phyloP scores from a whole-genome alignment of 805 yeast genomes.

The Wickerhamiella azymoides region DNA sequence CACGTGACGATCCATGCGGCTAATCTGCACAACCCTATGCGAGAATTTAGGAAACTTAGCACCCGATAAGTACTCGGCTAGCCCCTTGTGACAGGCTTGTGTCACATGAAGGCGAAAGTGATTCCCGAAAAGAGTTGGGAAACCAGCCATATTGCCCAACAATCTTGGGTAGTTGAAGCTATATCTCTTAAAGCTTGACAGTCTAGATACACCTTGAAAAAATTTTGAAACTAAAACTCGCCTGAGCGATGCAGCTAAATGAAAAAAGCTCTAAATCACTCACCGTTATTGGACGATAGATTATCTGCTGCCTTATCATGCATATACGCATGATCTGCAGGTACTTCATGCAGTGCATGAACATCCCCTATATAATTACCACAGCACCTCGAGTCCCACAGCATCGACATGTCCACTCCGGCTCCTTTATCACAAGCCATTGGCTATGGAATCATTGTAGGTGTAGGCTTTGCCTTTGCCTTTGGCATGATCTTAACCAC shows the following conservation, averaged over 20 bases:
- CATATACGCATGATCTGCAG: neutral
- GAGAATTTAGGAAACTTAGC: too few species aligned
- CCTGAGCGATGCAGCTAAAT: neutral
- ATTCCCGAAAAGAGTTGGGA: too few species aligned
- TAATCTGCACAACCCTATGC: neutral
- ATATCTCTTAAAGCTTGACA: too few species aligned
- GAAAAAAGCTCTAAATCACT: neutral
- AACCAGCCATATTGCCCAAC: too few species aligned
- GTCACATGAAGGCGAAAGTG: too few species aligned
- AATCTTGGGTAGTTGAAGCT: too few species aligned
- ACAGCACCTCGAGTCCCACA: neutral
- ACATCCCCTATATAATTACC: neutral
- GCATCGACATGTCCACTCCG: neutral
- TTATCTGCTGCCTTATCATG: neutral
- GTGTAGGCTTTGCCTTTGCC: constrained; percentile 57
- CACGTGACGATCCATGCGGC: neutral
- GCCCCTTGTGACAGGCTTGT: too few species aligned
- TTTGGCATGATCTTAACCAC: constrained; percentile 70
- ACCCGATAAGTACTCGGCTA: too few species aligned
- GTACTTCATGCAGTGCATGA: neutral
- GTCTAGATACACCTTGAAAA: too few species aligned
- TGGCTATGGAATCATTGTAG: constrained; percentile 80
- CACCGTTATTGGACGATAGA: neutral
- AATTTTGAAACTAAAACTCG: too few species aligned
- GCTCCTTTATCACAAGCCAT: constrained; percentile 49